These are phyloP conservation scores for Pascua guehoae DNA, from an alignment of 1,284 basidiomycete genomes.

Conservation along the genomic window DNA sequence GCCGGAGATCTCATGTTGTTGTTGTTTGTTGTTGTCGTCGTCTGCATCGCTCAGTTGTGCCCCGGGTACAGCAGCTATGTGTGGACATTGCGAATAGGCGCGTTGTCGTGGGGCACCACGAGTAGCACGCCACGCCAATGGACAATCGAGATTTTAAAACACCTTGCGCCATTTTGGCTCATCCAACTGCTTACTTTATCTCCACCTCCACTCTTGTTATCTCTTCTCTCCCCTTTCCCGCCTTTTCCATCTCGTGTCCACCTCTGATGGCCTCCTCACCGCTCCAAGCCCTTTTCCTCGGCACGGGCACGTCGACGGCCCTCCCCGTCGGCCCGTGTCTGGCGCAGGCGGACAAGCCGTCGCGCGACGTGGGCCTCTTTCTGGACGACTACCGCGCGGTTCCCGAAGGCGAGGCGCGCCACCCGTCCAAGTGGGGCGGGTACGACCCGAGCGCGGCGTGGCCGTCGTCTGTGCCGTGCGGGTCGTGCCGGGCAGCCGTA, in stretches of 20 bases:
- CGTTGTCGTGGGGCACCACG: too few species aligned
- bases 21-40: too few species aligned
- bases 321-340: constrained; percentile 48
- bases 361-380: constrained; percentile 17
- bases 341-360: constrained; percentile 13
- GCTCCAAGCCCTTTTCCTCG: constrained; percentile 44
- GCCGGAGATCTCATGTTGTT: too few species aligned
- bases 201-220: neutral
- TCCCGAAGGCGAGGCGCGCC: neutral
- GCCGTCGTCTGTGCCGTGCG: constrained; percentile 41
- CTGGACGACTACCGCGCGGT: constrained; percentile 14
- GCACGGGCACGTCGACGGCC: constrained; percentile 48
- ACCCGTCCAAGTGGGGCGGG: constrained; percentile 10
- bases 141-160: too few species aligned
- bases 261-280: neutral
- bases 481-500: constrained; percentile 42
- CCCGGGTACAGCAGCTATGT: too few species aligned
- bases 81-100: too few species aligned
- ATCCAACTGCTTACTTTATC: too few species aligned
- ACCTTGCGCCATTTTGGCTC: too few species aligned
- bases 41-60: too few species aligned
- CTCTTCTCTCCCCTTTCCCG: neutral
- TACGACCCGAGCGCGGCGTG: constrained; percentile 33
- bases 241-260: neutral
- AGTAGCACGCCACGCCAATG: too few species aligned